Evolutionary conservation across 495 filamentous ascomycete genomes (phyloP).

Genomic region (Copromyces sp.): DNA sequence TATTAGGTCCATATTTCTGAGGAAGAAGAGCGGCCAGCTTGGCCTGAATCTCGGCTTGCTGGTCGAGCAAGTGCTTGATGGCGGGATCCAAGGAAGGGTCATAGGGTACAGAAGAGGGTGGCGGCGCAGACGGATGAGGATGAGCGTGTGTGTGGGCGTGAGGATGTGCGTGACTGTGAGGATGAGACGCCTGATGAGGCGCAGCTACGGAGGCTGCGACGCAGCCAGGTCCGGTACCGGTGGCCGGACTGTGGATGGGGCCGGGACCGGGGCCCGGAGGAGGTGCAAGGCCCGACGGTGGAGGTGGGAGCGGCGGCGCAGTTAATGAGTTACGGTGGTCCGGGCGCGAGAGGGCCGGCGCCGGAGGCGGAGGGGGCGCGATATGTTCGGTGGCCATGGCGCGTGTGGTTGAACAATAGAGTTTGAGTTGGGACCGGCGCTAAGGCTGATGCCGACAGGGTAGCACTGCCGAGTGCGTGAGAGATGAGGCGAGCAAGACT

Average conservation of each 20-base stretch:
- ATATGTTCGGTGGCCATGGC: constrained; percentile 22
- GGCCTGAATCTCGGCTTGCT: constrained; percentile 41
- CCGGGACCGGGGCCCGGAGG: constrained; percentile 8
- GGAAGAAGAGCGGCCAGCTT: constrained; percentile 35
- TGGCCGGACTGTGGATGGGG: not conserved
- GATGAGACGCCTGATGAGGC: not conserved
- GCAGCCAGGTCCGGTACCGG: not conserved
- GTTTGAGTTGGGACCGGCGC: not conserved
- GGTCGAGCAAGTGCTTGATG: constrained; percentile 36
- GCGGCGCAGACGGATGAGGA: constrained; percentile 1
- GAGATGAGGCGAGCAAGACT: not conserved
- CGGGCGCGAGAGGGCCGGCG: constrained; percentile 12
- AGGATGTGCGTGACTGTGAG: constrained; percentile 1
- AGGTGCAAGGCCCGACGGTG: constrained; percentile 9
- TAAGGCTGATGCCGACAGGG: not conserved
- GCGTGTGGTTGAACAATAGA: not conserved
- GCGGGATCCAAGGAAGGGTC: constrained; percentile 35
- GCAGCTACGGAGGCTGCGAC: constrained; percentile 1
- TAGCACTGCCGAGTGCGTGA: not conserved
- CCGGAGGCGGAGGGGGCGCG: constrained; percentile 14
- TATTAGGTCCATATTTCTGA: constrained; percentile 33
- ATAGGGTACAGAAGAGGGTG: constrained; percentile 7
- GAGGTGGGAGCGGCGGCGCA: constrained; percentile 11
- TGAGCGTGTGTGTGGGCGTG: not conserved
- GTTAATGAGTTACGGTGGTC: constrained; percentile 18